Evolutionary conservation across 2,329 filamentous ascomycete species (phyloP), one percentile per base, ranked within the genome.

Genomic region (Helicocarpus griseus): DNA sequence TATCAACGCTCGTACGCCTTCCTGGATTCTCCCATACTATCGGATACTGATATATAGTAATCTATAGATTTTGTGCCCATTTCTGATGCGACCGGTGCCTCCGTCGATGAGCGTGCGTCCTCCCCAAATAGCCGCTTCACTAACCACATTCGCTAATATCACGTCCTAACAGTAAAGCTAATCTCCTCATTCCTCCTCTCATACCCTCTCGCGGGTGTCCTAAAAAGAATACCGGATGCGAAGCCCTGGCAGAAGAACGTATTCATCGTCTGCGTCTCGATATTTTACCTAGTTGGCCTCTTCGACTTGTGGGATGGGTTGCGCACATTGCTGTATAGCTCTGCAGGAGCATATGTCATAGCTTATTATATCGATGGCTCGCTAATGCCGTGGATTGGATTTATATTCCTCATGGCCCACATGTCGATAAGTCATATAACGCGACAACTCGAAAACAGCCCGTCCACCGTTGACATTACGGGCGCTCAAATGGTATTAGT

Each of bases 311-410:
- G 91, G 90, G 76, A 73, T 68, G 94, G 93, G 51, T 71, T 94
- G 13, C 78, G 80, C 36, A 95, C 90, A 2, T 73, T 98, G 36
- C 66, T 86, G 53, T 83, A 95, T 65, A 89, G 87, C 64, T 82
- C 91, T 0, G 80, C 78, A 17, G 90, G 82, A 47, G 81, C 87
- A 48, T 98, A 96, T 65, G 75, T 78, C 57, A 93, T 98, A 60
- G 86, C 91, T 49, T 82, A 85, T 58, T 90, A 83, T 65, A 74
- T 97, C 41, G 80, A 89, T 58, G 90, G 89, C 19, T 88, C 89
- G 0, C 87, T 91, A 65, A 98, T 98, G 93, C 93, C 93, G 73
- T 98, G 93, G 93, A 77, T 96, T 47, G 89, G 83, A 54, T 98
- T 98, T 69, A 76, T 88, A 47, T 96, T 95, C 64, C 74, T 95